Base-by-base conservation (phyloP, 1,139 yeast species). In the Geotrichum fermentans region DNA sequence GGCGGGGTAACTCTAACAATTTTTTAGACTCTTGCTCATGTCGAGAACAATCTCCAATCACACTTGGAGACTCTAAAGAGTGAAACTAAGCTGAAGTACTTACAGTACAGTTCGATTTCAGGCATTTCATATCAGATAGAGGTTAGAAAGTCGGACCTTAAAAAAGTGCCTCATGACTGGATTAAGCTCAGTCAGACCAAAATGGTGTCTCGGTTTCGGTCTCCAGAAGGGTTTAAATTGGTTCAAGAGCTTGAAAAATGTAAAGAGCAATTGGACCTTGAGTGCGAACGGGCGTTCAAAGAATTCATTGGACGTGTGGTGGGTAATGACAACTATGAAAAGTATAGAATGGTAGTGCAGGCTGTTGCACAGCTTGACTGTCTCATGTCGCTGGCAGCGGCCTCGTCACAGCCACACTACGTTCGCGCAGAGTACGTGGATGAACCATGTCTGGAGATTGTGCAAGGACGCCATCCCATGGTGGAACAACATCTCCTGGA, bases 401-500 rank as follows among this genome's bases (percentile, higher is more conserved):
- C 83, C 0, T 75, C 85, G 3, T 65, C 78, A 1, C 72, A 71
- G 35, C 65, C 74, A 0, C 72, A 72, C 16, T 83, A 81, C 56
- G 66, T 69, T 3, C 73, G 75, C 50, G 96, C 97, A 0, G 61
- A 56, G 2, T 71, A 84, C 47, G 74, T 75, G 3, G 80, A 79
- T 45, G 63, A 65, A 5, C 82, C 80, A 32, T 61, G 71, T 7
- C 70, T 90, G 3, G 69, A 75, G 4, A 70, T 88, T 0, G 67
- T 62, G 18, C 72, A 76, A 7, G 85, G 94, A 1, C 71, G 94
- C 32, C 90, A 92, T 59, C 97, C 97, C 1, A 80, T 89, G 47
- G 76, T 86, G 11, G 95, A 86, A 61, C 74, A 74, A 35, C 59
- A 74, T 35, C 58, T 74, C 17, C 46, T 55, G 1, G 69, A 68